Evolutionary conservation across 371 early-diverging fungal species (phyloP), one percentile per base, ranked within the genome.

Genomic region (Blakeslea trispora): DNA sequence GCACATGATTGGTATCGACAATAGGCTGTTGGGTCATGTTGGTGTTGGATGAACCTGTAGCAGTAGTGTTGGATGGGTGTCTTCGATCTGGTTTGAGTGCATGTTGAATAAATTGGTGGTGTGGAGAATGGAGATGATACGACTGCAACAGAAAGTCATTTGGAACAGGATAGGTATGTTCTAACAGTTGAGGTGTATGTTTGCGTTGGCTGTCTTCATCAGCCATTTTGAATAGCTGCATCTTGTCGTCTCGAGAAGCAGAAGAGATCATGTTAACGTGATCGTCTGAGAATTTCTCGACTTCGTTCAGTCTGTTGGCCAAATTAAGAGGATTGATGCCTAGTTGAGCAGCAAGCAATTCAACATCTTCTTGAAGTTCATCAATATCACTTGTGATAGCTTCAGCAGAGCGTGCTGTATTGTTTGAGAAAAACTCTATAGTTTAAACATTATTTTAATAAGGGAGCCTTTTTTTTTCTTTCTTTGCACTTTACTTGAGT

Each of bases 311-410:
- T 3, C 51, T 53, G 8, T 71, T 66, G 5, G 49, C 43, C 11
- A 69, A 61, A 13, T 64, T 59, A 2, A 18, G 40, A 32, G 71
- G 57, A 42, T 74, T 69, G 15, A 74, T 59, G 35, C 74, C 71
- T 5, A 74, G 45, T 37, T 68, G 52, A n/a, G 50, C 55, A 1
- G 74, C 74, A 15, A 74, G 45, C 21, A 63, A 55, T 35, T 74
- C 74, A 41, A 74, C 68, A 45, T 74, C 65, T 2, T 57, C 40
- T 55, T 74, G 66, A 1, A 74, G 45, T 24, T 58, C 44, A 47
- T 74, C 69, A 57, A 74, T 74, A 32, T 71, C 74, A 17, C 68
- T 57, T 5, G 66, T 50, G 21, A 74, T 74, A 1, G 66, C 52
- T 45, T 71, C 63, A 10, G 74, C 74, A 15, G 71, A 71, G 14